Evolutionary conservation across 805 yeast species (phyloP).

Genomic region (Pichia rugopelliculosa): DNA sequence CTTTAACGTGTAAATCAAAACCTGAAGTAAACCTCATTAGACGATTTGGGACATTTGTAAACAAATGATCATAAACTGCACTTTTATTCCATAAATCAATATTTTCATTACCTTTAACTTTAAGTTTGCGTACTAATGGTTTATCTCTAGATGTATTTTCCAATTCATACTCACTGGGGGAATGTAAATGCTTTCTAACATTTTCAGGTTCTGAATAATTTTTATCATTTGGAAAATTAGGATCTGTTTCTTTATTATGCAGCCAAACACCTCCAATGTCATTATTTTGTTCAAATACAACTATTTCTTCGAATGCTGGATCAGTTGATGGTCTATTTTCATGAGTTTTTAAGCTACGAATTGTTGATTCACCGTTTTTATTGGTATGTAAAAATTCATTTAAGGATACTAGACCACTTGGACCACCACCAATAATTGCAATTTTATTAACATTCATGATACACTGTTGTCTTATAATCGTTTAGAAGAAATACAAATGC

Average conservation of each 20-base stretch:
- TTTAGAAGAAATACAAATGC: too few species aligned
- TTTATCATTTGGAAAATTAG: constrained; percentile 15
- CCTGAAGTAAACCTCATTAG: constrained; percentile 33
- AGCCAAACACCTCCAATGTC: constrained; percentile 37
- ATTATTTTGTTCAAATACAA: constrained; percentile 34
- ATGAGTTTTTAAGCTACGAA: constrained; percentile 1
- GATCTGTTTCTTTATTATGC: constrained; percentile 14
- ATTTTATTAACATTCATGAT: constrained; percentile 24
- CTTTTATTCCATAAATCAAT: constrained; percentile 14
- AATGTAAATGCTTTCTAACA: constrained; percentile 9
- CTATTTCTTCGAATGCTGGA: constrained; percentile 29
- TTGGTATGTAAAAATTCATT: constrained; percentile 27
- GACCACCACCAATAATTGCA: constrained; percentile 31
- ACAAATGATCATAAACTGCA: constrained; percentile 28
- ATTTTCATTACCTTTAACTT: constrained; percentile 15
- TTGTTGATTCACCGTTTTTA: constrained; percentile 22
- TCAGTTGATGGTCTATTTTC: constrained; percentile 10
- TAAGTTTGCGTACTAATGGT: constrained; percentile 15
- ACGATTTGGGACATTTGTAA: constrained; percentile 34
- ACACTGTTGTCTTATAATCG: too few species aligned
- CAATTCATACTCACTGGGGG: constrained; percentile 4
- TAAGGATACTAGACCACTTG: constrained; percentile 31
- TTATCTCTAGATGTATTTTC: neutral
- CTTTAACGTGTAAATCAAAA: constrained; percentile 14
- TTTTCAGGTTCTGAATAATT: constrained; percentile 11